Evolutionary conservation across 148 eudicot genomes (phyloP).

Genomic region (Vaccinium corymbosum): DNA sequence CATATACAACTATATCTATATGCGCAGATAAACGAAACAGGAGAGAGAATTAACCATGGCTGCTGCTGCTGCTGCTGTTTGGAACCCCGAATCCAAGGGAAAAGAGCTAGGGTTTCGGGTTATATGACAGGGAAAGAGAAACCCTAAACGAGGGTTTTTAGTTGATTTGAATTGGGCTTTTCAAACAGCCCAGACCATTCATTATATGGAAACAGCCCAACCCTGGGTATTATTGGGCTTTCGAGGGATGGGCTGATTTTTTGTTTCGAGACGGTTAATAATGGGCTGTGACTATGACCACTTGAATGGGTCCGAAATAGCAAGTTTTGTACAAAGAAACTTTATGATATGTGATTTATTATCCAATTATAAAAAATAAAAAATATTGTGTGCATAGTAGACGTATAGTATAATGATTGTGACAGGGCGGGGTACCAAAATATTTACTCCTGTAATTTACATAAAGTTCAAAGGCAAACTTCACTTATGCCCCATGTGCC

Average conservation of each 20-base stretch:
- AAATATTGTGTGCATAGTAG: too few relatives aligned
- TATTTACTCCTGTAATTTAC: too few relatives aligned
- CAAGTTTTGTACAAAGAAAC: too few relatives aligned
- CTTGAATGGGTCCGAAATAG: too few relatives aligned
- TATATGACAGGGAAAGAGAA: background rate
- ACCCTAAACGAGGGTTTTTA: background rate
- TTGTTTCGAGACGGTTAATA: background rate
- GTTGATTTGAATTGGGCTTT: background rate
- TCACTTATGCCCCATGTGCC: too few relatives aligned
- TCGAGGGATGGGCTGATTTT: background rate
- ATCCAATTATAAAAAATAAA: too few relatives aligned
- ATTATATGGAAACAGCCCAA: background rate
- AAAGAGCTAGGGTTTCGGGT: background rate
- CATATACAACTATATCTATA: background rate
- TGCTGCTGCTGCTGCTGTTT: slow-evolving; percentile 10
- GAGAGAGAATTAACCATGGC: slow-evolving; percentile 22
- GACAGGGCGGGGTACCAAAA: too few relatives aligned
- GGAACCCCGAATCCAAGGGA: slow-evolving; percentile 1
- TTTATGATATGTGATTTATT: too few relatives aligned
- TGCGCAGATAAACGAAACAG: background rate
- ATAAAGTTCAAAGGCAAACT: too few relatives aligned
- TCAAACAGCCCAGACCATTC: background rate
- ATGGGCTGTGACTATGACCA: too few relatives aligned
- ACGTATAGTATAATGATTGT: too few relatives aligned
- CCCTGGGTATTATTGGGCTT: background rate